Conservation (phyloP, 352 stramenopile genomes). For the Pythium grandisporangium region DNA sequence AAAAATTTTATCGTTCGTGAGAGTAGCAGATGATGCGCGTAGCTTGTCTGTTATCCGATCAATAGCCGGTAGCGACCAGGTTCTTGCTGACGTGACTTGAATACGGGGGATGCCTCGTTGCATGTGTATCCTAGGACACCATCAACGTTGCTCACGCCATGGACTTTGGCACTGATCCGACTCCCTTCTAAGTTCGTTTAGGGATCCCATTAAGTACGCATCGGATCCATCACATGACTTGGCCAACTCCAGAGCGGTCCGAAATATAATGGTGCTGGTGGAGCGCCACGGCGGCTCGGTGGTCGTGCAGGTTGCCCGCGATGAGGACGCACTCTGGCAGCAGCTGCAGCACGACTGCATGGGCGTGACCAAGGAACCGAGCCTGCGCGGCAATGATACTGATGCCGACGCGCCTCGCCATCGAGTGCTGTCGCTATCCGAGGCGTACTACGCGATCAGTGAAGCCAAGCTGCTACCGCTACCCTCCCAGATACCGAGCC, state of each 20-base stretch:
- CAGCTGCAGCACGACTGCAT: neutral
- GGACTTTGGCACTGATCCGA: no score
- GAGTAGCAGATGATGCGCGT: no score
- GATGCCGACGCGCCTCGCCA: conserved; percentile 3
- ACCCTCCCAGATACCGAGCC: conserved; percentile 1
- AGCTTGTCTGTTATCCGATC: no score
- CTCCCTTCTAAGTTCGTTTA: conserved; percentile 1
- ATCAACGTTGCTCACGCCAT: no score
- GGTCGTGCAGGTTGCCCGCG: conserved; percentile 3
- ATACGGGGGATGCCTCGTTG: no score
- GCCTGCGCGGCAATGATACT: no score
- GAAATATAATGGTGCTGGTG: conserved; percentile 20
- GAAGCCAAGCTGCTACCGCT: conserved; percentile 18
- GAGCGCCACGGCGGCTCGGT: conserved; percentile 4
- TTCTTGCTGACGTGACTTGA: no score
- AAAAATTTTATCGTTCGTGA: no score
- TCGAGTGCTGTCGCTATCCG: conserved; percentile 25
- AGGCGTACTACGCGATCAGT: conserved; percentile 36
- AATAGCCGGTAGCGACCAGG: no score
- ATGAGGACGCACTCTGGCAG: conserved; percentile 5
- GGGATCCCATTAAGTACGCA: conserved; percentile 1
- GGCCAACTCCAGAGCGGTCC: no score
- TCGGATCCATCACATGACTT: neutral
- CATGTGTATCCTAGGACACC: no score
- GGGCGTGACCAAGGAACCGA: neutral